Conservation (phyloP, 2,329 filamentous ascomycete genomes). For the Epicoccum sorghinum region DNA sequence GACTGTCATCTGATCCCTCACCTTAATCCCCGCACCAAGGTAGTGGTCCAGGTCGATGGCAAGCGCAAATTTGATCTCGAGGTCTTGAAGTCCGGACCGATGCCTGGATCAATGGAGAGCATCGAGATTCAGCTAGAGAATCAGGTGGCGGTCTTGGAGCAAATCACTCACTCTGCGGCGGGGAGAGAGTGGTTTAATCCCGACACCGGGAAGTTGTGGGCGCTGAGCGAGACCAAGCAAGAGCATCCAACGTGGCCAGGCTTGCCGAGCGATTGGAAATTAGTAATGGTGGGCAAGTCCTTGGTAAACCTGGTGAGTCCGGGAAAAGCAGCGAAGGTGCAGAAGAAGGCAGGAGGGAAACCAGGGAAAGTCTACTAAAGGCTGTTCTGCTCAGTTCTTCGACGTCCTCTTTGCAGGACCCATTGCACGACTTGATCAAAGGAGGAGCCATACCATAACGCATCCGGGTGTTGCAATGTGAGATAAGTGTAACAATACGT, state of each 20-base stretch:
- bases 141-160: conserved; percentile 53
- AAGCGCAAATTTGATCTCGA: conserved; percentile 72
- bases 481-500: too few relatives aligned
- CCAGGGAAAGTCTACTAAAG: too few relatives aligned
- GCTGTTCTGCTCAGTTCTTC: too few relatives aligned
- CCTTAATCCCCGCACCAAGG: conserved; percentile 60
- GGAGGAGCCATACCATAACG: too few relatives aligned
- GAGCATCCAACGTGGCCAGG: conserved; percentile 2
- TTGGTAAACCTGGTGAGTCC: conserved; percentile 73
- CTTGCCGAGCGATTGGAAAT: conserved; percentile 51
- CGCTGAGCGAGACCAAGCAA: conserved; percentile 16
- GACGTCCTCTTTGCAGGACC: too few relatives aligned
- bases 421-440: too few relatives aligned
- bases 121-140: conserved; percentile 52
- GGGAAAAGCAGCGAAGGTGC: too few relatives aligned
- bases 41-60: conserved; percentile 81
- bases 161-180: conserved; percentile 66
- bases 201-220: conserved; percentile 43
- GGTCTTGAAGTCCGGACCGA: conserved; percentile 61
- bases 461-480: too few relatives aligned
- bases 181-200: conserved; percentile 61
- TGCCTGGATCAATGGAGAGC: neutral
- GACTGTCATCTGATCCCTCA: conserved; percentile 56
- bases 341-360: too few relatives aligned
- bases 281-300: conserved; percentile 71